phyloP scores from a whole-genome alignment of 768 basidiomycete genomes.

The Ephemerocybe angulata region DNA sequence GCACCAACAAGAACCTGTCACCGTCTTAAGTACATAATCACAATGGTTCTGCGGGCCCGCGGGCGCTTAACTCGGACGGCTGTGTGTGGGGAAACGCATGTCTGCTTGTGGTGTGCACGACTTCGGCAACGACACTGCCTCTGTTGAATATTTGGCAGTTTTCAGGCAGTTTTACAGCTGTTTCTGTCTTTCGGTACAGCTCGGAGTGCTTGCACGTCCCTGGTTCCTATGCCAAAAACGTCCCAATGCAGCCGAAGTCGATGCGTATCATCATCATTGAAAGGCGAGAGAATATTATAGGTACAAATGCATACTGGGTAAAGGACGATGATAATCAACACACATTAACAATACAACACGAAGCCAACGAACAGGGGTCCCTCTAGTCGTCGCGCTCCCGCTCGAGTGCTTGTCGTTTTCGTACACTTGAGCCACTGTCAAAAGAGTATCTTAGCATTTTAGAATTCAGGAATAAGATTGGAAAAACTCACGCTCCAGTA shows the following conservation, averaged over 20 bases:
- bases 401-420: conserved; percentile 69
- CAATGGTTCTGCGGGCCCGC: not conserved
- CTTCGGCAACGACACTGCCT: not conserved
- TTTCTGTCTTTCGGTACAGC: no score
- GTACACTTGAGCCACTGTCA: conserved; percentile 45
- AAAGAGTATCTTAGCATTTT: not conserved
- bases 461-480: not conserved
- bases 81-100: not conserved
- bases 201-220: no score
- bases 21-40: conserved; percentile 1
- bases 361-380: conserved; percentile 6
- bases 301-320: conserved; percentile 1
- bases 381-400: conserved; percentile 51
- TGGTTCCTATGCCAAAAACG: no score
- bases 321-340: conserved; percentile 1
- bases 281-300: conserved; percentile 4
- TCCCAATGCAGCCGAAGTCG: no score
- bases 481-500: conserved; percentile 55
- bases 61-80: not conserved
- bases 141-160: no score
- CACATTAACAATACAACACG: conserved; percentile 10
- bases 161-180: no score
- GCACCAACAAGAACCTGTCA: not conserved
- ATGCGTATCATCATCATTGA: not conserved
- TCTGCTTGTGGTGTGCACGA: not conserved